These are phyloP conservation scores for Kurtzmaniella cleridarum DNA, from an alignment of 805 yeast genomes.

Conservation along the genomic window DNA sequence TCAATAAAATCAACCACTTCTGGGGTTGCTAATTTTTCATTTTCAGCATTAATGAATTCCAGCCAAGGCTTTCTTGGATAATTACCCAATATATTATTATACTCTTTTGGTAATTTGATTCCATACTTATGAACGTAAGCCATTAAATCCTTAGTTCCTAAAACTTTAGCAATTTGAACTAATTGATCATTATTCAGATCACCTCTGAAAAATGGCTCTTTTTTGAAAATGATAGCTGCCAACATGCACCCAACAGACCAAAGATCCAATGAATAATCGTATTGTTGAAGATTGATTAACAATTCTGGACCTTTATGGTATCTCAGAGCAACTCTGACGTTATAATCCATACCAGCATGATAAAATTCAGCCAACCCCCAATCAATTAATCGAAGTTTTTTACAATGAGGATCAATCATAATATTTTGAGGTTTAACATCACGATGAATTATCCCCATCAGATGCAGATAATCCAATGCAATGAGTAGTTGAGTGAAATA, in stretches of 20 bases:
- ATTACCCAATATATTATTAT: constrained; percentile 63
- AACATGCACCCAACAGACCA: constrained; percentile 93
- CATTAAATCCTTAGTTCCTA: constrained; percentile 76
- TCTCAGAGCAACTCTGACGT: constrained; percentile 87
- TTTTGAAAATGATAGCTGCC: constrained; percentile 82
- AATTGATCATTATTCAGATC: constrained; percentile 87
- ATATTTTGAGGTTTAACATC: constrained; percentile 93
- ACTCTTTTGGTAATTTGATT: constrained; percentile 66
- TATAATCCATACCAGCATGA: constrained; percentile 84
- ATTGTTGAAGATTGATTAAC: constrained; percentile 72
- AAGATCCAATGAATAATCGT: constrained; percentile 83
- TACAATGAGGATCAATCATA: constrained; percentile 75
- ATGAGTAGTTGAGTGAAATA: constrained; percentile 78
- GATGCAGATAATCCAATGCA: constrained; percentile 85
- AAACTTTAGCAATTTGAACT: constrained; percentile 81
- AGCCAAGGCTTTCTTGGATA: constrained; percentile 66
- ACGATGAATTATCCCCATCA: constrained; percentile 92
- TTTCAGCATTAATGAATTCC: constrained; percentile 51
- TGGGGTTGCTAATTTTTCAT: constrained; percentile 46
- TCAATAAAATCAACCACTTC: constrained; percentile 68
- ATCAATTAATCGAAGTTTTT: constrained; percentile 70
- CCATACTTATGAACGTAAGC: constrained; percentile 64
- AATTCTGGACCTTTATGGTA: constrained; percentile 92
- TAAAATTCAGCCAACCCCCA: constrained; percentile 96
- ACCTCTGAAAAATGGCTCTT: constrained; percentile 91